Percentiles rank a stretch among this genome's conserved stretches.
Conservation (phyloP, 2,329 filamentous ascomycete genomes). For the Chaetothyriales sp. region DNA sequence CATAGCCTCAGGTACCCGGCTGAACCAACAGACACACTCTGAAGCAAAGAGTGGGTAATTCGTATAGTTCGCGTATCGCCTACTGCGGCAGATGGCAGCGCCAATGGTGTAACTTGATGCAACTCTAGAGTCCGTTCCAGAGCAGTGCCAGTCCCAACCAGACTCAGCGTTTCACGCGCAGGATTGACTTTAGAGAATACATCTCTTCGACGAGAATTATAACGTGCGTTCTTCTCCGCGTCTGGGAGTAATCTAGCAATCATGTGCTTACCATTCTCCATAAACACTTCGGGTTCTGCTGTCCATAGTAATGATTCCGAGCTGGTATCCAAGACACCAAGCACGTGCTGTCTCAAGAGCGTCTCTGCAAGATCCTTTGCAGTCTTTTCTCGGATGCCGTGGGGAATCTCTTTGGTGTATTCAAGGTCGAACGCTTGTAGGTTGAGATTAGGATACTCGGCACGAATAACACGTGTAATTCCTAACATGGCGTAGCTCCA, state of each 20-base stretch:
- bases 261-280: slow-evolving; percentile 16
- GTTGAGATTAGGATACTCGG: slow-evolving; percentile 10
- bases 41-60: background rate
- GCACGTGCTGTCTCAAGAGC: slow-evolving; percentile 12
- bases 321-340: slow-evolving; percentile 10
- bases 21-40: background rate
- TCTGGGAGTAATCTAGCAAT: slow-evolving; percentile 20
- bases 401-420: background rate
- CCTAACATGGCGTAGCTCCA: slow-evolving; percentile 15
- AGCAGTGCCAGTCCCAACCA: background rate
- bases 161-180: background rate
- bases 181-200: background rate
- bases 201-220: slow-evolving; percentile 12
- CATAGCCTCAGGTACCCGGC: background rate
- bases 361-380: slow-evolving; percentile 3
- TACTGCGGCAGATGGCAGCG: background rate
- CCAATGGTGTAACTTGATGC: background rate
- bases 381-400: background rate
- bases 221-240: slow-evolving; percentile 14
- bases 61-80: background rate
- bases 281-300: slow-evolving; percentile 19
- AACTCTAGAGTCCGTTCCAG: background rate
- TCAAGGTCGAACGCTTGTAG: slow-evolving; percentile 2
- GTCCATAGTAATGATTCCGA: slow-evolving; percentile 18
- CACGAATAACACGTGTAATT: slow-evolving; percentile 15